These are phyloP conservation scores for Aspergillus funiculosus DNA, from an alignment of 495 filamentous ascomycete species.

Conservation along the genomic window DNA sequence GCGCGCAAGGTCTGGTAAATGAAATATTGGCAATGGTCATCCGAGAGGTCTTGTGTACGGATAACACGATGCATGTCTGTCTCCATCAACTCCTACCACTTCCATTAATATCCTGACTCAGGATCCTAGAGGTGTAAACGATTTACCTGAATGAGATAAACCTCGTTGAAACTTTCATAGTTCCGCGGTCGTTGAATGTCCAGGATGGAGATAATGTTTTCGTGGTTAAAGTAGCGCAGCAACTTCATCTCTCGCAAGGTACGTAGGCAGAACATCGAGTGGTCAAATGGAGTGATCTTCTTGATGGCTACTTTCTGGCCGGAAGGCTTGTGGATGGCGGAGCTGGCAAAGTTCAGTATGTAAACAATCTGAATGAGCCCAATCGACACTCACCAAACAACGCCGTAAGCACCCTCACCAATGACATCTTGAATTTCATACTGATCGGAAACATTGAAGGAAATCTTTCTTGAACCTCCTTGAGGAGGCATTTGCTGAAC, in stretches of 20 bases:
- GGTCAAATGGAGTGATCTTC: constrained; percentile 99
- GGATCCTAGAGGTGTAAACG: background rate
- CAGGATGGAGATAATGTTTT: constrained; percentile 99
- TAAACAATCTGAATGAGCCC: background rate
- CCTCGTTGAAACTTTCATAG: constrained; percentile 94
- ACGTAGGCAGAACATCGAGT: constrained; percentile 97
- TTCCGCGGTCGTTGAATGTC: constrained; percentile 97
- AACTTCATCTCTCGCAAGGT: constrained; percentile 99
- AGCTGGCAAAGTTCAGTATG: constrained; percentile 52
- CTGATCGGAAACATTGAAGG: constrained; percentile 99
- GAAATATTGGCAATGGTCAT: constrained; percentile 99
- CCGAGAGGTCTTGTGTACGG: constrained; percentile 95
- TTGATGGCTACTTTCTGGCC: constrained; percentile 99
- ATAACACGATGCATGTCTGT: constrained; percentile 99
- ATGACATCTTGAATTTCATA: constrained; percentile 99
- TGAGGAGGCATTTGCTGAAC: constrained; percentile 43
- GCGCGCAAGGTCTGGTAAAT: constrained; percentile 99
- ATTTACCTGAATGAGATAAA: constrained; percentile 94
- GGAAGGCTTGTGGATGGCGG: constrained; percentile 96
- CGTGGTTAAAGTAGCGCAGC: constrained; percentile 98
- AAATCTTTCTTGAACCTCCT: constrained; percentile 85
- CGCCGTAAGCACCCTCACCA: constrained; percentile 96
- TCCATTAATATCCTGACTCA: constrained; percentile 5
- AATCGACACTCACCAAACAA: constrained; percentile 74
- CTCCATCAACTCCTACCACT: constrained; percentile 88